Percentiles rank a stretch among this genome's conserved stretches.
Conservation (phyloP, 129 eudicot species). For the Solidago caesia region DNA sequence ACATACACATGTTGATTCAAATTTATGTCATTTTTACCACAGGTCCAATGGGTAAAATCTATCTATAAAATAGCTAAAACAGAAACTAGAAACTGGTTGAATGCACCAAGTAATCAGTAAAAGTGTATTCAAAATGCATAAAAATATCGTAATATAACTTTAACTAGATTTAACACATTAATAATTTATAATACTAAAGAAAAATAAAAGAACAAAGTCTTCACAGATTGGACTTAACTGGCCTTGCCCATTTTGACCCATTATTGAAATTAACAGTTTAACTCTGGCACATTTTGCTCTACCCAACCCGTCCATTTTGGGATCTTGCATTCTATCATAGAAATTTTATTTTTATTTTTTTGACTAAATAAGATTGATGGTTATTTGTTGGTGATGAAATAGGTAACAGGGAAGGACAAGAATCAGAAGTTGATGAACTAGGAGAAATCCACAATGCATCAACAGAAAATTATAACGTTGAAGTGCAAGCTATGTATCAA, state of each 20-base stretch:
- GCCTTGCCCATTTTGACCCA: no score
- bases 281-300: no score
- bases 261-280: no score
- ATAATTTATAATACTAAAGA: no score
- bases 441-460: neutral
- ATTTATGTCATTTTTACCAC: neutral
- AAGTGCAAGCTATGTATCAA: neutral
- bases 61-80: neutral
- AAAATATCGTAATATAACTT: neutral
- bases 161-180: neutral
- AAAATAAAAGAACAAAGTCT: no score
- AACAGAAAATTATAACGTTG: neutral
- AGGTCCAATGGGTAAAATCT: neutral
- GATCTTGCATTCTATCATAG: neutral
- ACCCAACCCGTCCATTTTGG: neutral
- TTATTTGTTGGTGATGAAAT: neutral
- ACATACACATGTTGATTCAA: neutral
- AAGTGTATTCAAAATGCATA: neutral
- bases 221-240: no score
- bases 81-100: neutral
- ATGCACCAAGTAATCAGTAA: neutral
- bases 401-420: neutral
- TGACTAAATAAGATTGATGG: no score
- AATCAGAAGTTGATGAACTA: neutral
- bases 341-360: no score